Evolutionary conservation across 805 yeast species (phyloP), one percentile per base, ranked within the genome.

Genomic region (Peterozyma xylosa): DNA sequence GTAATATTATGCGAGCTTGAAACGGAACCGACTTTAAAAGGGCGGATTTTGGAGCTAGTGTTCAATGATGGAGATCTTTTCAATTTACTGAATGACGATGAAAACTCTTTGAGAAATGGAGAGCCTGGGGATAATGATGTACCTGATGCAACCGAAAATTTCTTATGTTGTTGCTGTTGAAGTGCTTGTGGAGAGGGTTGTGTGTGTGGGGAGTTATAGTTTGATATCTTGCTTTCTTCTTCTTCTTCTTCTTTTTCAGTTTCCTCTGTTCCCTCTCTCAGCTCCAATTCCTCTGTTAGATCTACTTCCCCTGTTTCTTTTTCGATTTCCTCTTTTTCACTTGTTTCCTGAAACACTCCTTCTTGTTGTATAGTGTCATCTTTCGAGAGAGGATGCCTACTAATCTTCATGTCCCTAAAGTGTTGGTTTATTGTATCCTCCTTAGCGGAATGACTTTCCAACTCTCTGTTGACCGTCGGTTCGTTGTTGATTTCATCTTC

Each of bases 11-110:
- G 69, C 1, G 71, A 64, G 37, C 55, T 60, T 14, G 77, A 62
- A 30, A 81, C 64, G 0, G 86, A 76, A 0, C 86, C 85, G 2
- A 78, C 74, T 48, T 75, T 78, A 62, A 82, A 81, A 3, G 85
- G 79, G 48, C 77, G 82, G 13, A 77, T 70, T 4, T 68, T 49
- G 43, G 76, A 62, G 6, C 55, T 56, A 4, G 70, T 62, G 1
- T 53, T 41, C 11, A 54, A 47, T 1, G 59, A 53, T 5, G 52
- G 39, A 16, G 47, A 45, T 16, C 47, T 30, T 11, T 43, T 37
- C 17, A 45, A 33, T 34, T 34, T 45, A 7, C 38, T 41, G 29
- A 36, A 41, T 9, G 47, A 45, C 3, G 46, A 43, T 14, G 43
- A 44, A 15, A 44, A 39, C 55, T 48, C 43, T 48, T 50, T 37